Percentiles rank a stretch among this genome's conserved stretches.
These are phyloP conservation scores for Zygosaccharomyces pseudobailii DNA, from an alignment of 1,139 yeast genomes.

Conservation along the genomic window DNA sequence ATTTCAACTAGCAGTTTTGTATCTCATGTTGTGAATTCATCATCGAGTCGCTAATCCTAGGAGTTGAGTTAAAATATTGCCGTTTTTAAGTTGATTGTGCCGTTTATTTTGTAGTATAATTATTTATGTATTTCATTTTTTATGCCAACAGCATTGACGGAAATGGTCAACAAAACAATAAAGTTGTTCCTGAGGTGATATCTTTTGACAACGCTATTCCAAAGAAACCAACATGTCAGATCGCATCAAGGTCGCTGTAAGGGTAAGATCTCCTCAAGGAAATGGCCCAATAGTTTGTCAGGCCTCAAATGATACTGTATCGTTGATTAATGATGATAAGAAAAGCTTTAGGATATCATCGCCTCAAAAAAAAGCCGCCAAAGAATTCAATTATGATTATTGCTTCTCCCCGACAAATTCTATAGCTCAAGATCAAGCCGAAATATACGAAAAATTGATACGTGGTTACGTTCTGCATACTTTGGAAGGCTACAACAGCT, in stretches of 20 bases:
- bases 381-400: slow-evolving; percentile 7
- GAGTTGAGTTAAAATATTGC: too few relatives aligned
- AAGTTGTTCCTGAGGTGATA: too few relatives aligned
- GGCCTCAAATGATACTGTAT: not conserved
- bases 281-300: not conserved
- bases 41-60: too few relatives aligned
- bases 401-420: slow-evolving; percentile 6
- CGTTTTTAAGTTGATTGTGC: too few relatives aligned
- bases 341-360: not conserved
- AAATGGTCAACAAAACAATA: too few relatives aligned
- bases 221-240: not conserved
- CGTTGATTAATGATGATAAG: slow-evolving; percentile 1
- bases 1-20: too few relatives aligned
- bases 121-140: too few relatives aligned
- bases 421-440: slow-evolving; percentile 6
- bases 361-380: slow-evolving; percentile 1
- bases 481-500: slow-evolving; percentile 78
- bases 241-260: slow-evolving; percentile 2
- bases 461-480: slow-evolving; percentile 31
- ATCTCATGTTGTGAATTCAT: too few relatives aligned
- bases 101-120: too few relatives aligned
- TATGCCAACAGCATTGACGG: too few relatives aligned
- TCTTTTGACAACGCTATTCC: too few relatives aligned
- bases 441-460: slow-evolving; percentile 9
- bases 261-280: not conserved